Percentiles rank a stretch among this genome's conserved stretches.
These are phyloP conservation scores for Vigna angularis DNA, from an alignment of 306 rosid species.

Conservation along the genomic window DNA sequence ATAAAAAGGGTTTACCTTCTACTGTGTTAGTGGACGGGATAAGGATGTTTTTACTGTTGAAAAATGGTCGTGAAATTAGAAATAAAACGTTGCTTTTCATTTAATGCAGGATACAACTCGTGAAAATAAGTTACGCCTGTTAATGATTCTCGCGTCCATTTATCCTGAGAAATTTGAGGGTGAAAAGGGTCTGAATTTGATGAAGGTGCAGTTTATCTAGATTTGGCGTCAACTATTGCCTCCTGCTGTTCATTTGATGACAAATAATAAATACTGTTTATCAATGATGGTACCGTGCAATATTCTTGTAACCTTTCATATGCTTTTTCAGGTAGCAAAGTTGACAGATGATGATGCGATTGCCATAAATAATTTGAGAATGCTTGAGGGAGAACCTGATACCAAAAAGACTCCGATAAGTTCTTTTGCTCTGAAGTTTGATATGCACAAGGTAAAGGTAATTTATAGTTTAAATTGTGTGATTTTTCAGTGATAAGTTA, in stretches of 20 bases:
- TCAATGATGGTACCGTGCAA: conserved; percentile 29
- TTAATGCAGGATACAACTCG: conserved; percentile 77
- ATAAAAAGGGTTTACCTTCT: conserved; percentile 20
- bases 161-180: conserved; percentile 95
- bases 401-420: conserved; percentile 59
- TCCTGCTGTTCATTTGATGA: conserved; percentile 28
- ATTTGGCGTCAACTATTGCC: conserved; percentile 32
- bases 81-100: conserved; percentile 13
- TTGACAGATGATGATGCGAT: conserved; percentile 75
- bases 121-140: conserved; percentile 89
- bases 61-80: conserved; percentile 32
- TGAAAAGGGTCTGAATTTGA: conserved; percentile 82
- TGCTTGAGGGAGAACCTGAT: conserved; percentile 76
- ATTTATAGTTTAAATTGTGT: conserved; percentile 17
- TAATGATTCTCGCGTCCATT: conserved; percentile 91
- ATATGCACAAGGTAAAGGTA: conserved; percentile 72
- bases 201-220: conserved; percentile 67
- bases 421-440: conserved; percentile 83
- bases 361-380: conserved; percentile 78
- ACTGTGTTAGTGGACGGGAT: conserved; percentile 18
- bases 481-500: conserved; percentile 20
- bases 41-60: neutral
- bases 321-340: conserved; percentile 74
- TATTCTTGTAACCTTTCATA: conserved; percentile 29
- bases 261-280: conserved; percentile 5